Percentiles rank a stretch among this genome's conserved stretches.
phyloP scores from a whole-genome alignment of 2,329 filamentous ascomycete species.

The Clarireedia paspali region DNA sequence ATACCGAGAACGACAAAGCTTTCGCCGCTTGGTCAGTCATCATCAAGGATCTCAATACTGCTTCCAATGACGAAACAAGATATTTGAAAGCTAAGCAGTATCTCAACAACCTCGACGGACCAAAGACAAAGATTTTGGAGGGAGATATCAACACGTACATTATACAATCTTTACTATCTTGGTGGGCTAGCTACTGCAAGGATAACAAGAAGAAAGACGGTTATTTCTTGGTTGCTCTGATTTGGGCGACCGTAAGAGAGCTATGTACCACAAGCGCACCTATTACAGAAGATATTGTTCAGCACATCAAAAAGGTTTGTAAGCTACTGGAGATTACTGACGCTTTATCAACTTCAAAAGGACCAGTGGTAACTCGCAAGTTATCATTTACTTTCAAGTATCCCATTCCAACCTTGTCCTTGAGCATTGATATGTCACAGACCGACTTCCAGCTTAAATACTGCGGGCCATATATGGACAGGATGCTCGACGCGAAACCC shows the following conservation, averaged over 20 bases:
- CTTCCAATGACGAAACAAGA: constrained; percentile 24
- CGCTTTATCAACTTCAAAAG: constrained; percentile 19
- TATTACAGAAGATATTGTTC: constrained; percentile 35
- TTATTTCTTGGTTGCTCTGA: constrained; percentile 37
- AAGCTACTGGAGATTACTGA: constrained; percentile 30
- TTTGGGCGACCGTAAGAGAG: constrained; percentile 37
- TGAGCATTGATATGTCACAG: constrained; percentile 33
- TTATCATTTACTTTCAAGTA: constrained; percentile 40
- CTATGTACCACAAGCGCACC: constrained; percentile 32
- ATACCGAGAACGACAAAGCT: constrained; percentile 26
- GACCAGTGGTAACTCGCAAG: constrained; percentile 28
- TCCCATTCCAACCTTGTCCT: constrained; percentile 23
- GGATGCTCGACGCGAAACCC: constrained; percentile 60
- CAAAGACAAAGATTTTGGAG: constrained; percentile 25
- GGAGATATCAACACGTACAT: constrained; percentile 36
- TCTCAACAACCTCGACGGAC: constrained; percentile 25
- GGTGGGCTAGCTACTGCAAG: constrained; percentile 38
- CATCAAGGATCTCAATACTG: constrained; percentile 25
- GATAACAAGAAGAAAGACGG: constrained; percentile 27
- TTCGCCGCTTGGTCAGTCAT: constrained; percentile 26
- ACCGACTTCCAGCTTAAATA: constrained; percentile 59
- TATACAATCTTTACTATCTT: constrained; percentile 38
- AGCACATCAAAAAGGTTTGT: constrained; percentile 28
- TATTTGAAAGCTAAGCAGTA: constrained; percentile 25
- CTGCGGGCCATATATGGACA: constrained; percentile 66